These are phyloP conservation scores for Fusarium sp. DNA, from an alignment of 2,329 filamentous ascomycete species.

Conservation along the genomic window DNA sequence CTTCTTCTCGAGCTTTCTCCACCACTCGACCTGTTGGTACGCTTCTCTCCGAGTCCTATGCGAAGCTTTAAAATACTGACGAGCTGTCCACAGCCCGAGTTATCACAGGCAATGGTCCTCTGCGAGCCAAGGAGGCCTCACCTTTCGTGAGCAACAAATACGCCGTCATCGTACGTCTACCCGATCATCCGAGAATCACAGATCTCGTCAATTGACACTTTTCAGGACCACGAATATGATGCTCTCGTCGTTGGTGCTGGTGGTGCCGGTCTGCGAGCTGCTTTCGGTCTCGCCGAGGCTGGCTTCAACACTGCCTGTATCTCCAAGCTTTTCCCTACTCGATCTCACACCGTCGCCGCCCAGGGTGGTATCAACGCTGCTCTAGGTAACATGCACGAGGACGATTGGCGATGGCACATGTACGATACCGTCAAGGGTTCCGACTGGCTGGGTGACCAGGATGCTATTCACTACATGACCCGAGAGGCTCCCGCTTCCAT, in stretches of 20 bases:
- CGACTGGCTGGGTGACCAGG: constrained; percentile 97
- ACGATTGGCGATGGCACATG: constrained; percentile 99
- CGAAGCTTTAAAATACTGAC: constrained; percentile 29
- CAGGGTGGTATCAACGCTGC: constrained; percentile 90
- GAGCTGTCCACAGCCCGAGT: constrained; percentile 71
- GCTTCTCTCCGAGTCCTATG: constrained; percentile 41
- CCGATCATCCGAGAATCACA: neutral
- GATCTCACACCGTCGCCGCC: constrained; percentile 84
- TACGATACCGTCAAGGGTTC: constrained; percentile 98
- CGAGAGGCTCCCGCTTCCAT: constrained; percentile 91
- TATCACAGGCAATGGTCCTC: constrained; percentile 78
- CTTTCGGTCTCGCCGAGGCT: constrained; percentile 86
- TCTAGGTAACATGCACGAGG: constrained; percentile 95
- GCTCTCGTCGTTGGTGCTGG: constrained; percentile 91
- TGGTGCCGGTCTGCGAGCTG: constrained; percentile 82
- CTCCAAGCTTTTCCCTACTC: constrained; percentile 85
- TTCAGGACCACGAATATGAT: constrained; percentile 96
- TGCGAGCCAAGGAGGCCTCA: constrained; percentile 93
- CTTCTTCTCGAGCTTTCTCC: constrained; percentile 82
- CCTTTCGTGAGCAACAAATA: constrained; percentile 90
- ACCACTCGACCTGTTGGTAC: constrained; percentile 83
- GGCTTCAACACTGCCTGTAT: constrained; percentile 92
- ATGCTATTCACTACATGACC: constrained; percentile 99
- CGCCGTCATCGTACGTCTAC: constrained; percentile 81
- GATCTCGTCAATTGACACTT: constrained; percentile 37